Base-by-base conservation (phyloP, 2,329 filamentous ascomycete genomes). In the Fusarium marasasianum region DNA sequence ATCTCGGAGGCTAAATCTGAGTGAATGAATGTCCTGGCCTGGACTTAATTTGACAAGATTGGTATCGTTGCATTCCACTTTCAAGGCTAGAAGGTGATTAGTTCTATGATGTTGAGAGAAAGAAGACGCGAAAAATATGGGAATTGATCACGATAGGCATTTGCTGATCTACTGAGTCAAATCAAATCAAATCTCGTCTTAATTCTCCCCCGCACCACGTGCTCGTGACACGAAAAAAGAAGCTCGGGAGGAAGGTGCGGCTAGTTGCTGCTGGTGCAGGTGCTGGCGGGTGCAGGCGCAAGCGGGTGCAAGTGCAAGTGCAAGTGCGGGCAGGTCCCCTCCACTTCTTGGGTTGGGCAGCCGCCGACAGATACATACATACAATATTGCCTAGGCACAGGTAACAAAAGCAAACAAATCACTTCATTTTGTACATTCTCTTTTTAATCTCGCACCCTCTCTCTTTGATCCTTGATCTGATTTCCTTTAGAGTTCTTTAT, bases 191-290 rank as follows among this genome's bases (percentile, higher is more conserved):
- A 54, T 58, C 54, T 61, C 48, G 64, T 56, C 48, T 55, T 45
- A 55, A 35, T 58, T 35, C 41, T 69, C 69, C 72, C 72, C 72
- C 72, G 59, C 72, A 75, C 68, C 72, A 74, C 60, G 45, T 69
- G 72, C 72, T 74, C 72, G 72, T 74, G 64, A 74, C 68, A 60
- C 31, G 62, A 64, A 71, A 35, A 72, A 73, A 54, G 45, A 65
- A 47, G 50, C 29, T 44, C 63, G 63, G 63, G 33, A 65, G 58
- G 45, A 66, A 67, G 64, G 62, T 45, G 65, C 33, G 56, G 43
- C 56, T 48, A 57, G 50, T 26, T 29, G 22, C 45, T 41, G 45
- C 43, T 26, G 40, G 33, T 24, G 56, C 31, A 35, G 58, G 61
- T n/a, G 56, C 29, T 24, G 26, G 53, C 38, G 31, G 31, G 57